Conservation (phyloP, 2,329 filamentous ascomycete species). For the Fusarium austroafricanum region DNA sequence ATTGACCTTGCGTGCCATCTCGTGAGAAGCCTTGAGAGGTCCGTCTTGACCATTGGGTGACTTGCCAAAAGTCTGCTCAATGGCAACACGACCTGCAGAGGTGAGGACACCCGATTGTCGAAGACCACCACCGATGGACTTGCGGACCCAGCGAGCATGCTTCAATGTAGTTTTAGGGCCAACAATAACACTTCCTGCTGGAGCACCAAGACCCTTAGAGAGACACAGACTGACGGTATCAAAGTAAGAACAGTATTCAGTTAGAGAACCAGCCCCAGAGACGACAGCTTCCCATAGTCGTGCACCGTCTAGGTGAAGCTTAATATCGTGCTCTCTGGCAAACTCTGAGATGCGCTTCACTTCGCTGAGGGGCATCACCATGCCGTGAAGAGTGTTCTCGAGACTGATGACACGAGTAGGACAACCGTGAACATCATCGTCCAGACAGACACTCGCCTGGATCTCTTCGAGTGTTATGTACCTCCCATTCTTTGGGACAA, state of each 20-base stretch:
- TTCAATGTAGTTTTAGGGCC: conserved; percentile 55
- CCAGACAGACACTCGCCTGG: conserved; percentile 70
- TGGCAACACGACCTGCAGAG: conserved; percentile 76
- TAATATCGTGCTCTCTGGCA: conserved; percentile 71
- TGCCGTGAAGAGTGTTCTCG: conserved; percentile 87
- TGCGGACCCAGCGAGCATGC: conserved; percentile 63
- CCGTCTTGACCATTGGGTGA: conserved; percentile 60
- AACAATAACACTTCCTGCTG: conserved; percentile 81
- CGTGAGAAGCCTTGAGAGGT: conserved; percentile 69
- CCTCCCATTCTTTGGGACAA: conserved; percentile 76
- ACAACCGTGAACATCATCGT: conserved; percentile 79
- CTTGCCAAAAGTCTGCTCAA: conserved; percentile 62
- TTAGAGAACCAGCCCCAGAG: conserved; percentile 73
- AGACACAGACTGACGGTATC: conserved; percentile 84
- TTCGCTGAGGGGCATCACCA: conserved; percentile 81
- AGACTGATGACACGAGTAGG: conserved; percentile 85
- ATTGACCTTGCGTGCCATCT: conserved; percentile 72
- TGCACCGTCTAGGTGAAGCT: conserved; percentile 83
- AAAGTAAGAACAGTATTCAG: conserved; percentile 75
- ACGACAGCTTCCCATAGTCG: conserved; percentile 85
- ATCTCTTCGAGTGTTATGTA: conserved; percentile 85
- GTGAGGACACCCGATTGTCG: conserved; percentile 79
- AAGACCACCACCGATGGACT: conserved; percentile 80
- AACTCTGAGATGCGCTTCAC: conserved; percentile 76
- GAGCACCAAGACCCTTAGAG: conserved; percentile 84